Base-by-base conservation (phyloP, 495 filamentous ascomycete genomes). In the Polyplosphaeria fusca region DNA sequence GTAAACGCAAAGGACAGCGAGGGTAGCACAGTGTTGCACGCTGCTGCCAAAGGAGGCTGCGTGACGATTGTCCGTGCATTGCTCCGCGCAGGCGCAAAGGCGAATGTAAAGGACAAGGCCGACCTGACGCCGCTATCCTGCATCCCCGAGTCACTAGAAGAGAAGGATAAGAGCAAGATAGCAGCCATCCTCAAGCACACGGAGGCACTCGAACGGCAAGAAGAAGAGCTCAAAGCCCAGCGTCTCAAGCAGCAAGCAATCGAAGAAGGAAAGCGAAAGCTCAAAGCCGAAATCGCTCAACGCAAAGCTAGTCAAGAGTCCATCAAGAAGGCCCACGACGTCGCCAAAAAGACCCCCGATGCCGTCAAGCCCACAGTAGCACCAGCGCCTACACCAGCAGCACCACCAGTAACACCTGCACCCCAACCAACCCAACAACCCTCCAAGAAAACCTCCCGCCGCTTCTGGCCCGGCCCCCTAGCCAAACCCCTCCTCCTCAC, bases 81-180 rank as follows among this genome's bases (percentile, higher is more conserved):
- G 7, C 23, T 62, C 3, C 52, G 52, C 4, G 41, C 7, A 9
- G 59, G 59, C 12, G 59, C 52, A 18, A 62, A 52, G 32, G 47
- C 47, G 1, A 11, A 5, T 3, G 47, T 30, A 1, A 35, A 25
- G 32, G 57, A 62, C 22, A 24, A 46, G n/a, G 52, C 51, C 25
- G 59, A 38, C 18, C 4, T 12, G 7, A 28, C 20, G 37, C 52
- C 59, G 2, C 19, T 32, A 2, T 19, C 22, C 14, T 47, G 28
- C 20, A 16, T 57, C 2, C 9, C 51, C 1, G 59, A 52, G 16
- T 37, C 23, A 9, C 2, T 47, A 9, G 38, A 23, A 7, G 52
- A 62, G 22, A 47, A 51, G 24, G 52, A 61, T 4, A 45, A 46
- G 14, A 26, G 28, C 39, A 56, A 52, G 30, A 56, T 62, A 25